Base-by-base conservation (phyloP, 2,329 filamentous ascomycete genomes). In the Pleoardoris graminearum region DNA sequence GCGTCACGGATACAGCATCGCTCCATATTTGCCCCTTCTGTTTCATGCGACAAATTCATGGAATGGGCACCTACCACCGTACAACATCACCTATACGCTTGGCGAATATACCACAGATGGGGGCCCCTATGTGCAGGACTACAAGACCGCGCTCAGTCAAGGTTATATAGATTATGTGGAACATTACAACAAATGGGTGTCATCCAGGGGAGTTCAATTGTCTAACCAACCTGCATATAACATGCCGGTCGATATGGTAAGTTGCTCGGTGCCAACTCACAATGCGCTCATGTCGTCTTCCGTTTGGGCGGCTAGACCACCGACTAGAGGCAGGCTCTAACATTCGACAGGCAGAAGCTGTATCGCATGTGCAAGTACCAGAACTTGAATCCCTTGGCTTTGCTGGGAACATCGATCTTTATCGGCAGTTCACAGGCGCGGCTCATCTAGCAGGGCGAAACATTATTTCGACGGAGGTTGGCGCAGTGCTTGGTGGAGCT, bases 331-430 rank as follows among this genome's bases (percentile, higher is more conserved):
- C n/a, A n/a, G n/a, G n/a, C n/a, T n/a, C n/a, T n/a, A n/a, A n/a
- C n/a, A n/a, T n/a, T n/a, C n/a, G n/a, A n/a, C n/a, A n/a, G n/a
- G n/a, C n/a, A n/a, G n/a, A n/a, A n/a, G n/a, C n/a, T n/a, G n/a
- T n/a, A n/a, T n/a, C n/a, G n/a, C n/a, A n/a, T n/a, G n/a, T n/a
- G n/a, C n/a, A n/a, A n/a, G 70, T 58, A 2, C 71, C 71, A 1
- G 71, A 74, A 48, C 63, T 59, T 25, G 71, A 74, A 53, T 68
- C 65, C 3, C 59, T 74, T 1, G 70, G 64, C 2, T 74, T 73
- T 58, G 47, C 50, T 27, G 55, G 71, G 42, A 43, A 62, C 1
- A 63, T 69, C 33, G 70, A 74, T 46, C 59, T 58, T 1, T 73
- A 71, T 43, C 62, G 70, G 3, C 71, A 74, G 45, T 71, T 68